Base-by-base conservation (phyloP, 352 stramenopile genomes). In the Paralagenidium karlingii region DNA sequence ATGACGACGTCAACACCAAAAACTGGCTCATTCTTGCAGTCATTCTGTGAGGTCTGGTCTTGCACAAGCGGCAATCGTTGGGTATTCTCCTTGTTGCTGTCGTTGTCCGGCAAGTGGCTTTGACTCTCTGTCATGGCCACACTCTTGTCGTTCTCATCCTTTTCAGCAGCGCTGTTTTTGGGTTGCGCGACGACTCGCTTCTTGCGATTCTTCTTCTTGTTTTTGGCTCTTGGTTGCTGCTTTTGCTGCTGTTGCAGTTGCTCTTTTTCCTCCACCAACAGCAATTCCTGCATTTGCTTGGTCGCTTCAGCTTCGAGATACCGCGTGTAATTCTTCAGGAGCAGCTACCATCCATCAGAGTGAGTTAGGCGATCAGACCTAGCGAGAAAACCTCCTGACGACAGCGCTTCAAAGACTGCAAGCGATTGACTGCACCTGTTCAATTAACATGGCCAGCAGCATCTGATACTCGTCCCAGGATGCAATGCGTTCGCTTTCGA, bases 391-490 rank as follows among this genome's bases (percentile, higher is more conserved):
- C n/a, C n/a, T n/a, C n/a, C n/a, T n/a, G n/a, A n/a, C n/a, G n/a
- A n/a, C n/a, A n/a, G n/a, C n/a, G n/a, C n/a, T n/a, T n/a, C n/a
- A n/a, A n/a, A n/a, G n/a, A n/a, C n/a, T n/a, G n/a, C n/a, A n/a
- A n/a, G n/a, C n/a, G n/a, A n/a, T n/a, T n/a, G n/a, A n/a, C n/a
- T n/a, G n/a, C 50, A 80, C 67, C 59, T 82, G 68, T 45, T 90
- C 77, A 12, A 90, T 63, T 11, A 90, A 53, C 70, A 90, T 90
- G 13, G 63, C 77, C n/a, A 90, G 85, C 18, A 90, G 47, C 0
- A 63, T 56, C 50, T 90, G 60, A 37, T 87, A 90, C 40, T 87
- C 76, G 41, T 71, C 64, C 77, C 77, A 90, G 8, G 70, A 71
- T 46, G 67, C 84, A 38, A 90, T 82, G 10, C 67, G 65, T 33